phyloP scores from a whole-genome alignment of 352 stramenopile genomes.

The Lagenidium giganteum region DNA sequence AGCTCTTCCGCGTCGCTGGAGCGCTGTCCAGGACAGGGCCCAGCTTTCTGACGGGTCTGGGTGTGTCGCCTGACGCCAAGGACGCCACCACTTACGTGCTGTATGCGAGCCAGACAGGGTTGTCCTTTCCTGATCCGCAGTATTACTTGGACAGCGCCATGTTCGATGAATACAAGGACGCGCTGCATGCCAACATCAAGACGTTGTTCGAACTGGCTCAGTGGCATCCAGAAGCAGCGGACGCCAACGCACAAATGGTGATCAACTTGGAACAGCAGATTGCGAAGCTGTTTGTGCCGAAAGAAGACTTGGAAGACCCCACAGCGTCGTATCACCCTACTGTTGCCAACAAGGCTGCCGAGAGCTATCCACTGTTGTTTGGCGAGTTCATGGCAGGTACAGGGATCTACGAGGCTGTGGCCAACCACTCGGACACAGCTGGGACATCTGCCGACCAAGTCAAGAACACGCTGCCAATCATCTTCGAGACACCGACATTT shows the following conservation, averaged over 20 bases:
- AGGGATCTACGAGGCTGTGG: conserved; percentile 19
- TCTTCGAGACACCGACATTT: conserved; percentile 42
- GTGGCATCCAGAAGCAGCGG: conserved; percentile 17
- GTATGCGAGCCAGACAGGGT: conserved; percentile 71
- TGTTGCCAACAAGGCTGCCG: conserved; percentile 29
- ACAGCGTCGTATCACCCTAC: conserved; percentile 85
- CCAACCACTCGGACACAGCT: conserved; percentile 15
- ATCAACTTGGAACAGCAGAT: conserved; percentile 77
- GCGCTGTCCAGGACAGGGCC: conserved; percentile 36
- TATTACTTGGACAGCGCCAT: conserved; percentile 89
- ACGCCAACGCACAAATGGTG: conserved; percentile 44
- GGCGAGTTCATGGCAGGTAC: conserved; percentile 37
- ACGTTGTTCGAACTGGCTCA: conserved; percentile 59
- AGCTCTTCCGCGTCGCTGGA: conserved; percentile 39
- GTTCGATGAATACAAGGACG: conserved; percentile 61
- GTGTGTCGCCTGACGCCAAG: conserved; percentile 60
- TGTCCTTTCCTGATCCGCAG: conserved; percentile 80
- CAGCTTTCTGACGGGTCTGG: conserved; percentile 66
- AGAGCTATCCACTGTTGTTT: conserved; percentile 40
- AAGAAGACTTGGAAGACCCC: conserved; percentile 81
- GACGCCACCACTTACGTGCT: conserved; percentile 67
- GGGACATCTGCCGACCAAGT: too few species aligned
- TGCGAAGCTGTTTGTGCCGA: conserved; percentile 77
- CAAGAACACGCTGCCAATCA: too few species aligned
- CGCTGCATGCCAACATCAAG: conserved; percentile 67